Percentiles rank a stretch among this genome's conserved stretches.
Conservation (phyloP, 768 basidiomycete genomes). For the Lactarius psammicola region DNA sequence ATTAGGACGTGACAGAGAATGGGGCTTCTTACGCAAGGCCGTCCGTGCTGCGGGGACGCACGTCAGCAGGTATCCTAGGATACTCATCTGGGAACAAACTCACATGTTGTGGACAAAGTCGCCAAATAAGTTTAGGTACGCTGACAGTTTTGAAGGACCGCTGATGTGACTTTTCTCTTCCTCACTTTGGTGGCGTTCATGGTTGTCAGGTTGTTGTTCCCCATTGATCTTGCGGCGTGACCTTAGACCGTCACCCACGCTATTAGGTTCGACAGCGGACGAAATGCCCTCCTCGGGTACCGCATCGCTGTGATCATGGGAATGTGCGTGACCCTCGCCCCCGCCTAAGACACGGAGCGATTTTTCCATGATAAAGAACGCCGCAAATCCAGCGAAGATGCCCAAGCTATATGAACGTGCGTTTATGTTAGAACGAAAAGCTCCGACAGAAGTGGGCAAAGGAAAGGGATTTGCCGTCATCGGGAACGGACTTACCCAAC, state of each 20-base stretch:
- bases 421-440: slow-evolving; percentile 18
- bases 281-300: slow-evolving; percentile 36
- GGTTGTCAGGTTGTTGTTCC: slow-evolving; percentile 32
- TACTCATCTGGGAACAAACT: slow-evolving; percentile 31
- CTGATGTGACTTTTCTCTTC: slow-evolving; percentile 34
- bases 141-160: slow-evolving; percentile 79
- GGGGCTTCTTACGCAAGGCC: slow-evolving; percentile 72
- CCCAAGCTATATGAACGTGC: slow-evolving; percentile 51
- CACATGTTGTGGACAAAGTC: slow-evolving; percentile 95
- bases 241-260: slow-evolving; percentile 49
- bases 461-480: slow-evolving; percentile 13
- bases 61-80: slow-evolving; percentile 27
- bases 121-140: slow-evolving; percentile 89
- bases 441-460: slow-evolving; percentile 1
- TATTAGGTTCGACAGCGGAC: slow-evolving; percentile 48
- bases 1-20: slow-evolving; percentile 25
- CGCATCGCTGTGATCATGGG: slow-evolving; percentile 45
- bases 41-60: slow-evolving; percentile 66
- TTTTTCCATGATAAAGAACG: slow-evolving; percentile 95
- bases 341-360: slow-evolving; percentile 76
- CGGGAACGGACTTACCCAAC: slow-evolving; percentile 59
- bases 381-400: slow-evolving; percentile 82
- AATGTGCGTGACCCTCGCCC: slow-evolving; percentile 59
- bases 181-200: slow-evolving; percentile 30
- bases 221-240: slow-evolving; percentile 27